A percentile compares a stretch with the other conserved stretches of the same genome.
Conservation (phyloP, 2,329 filamentous ascomycete genomes). For the Trichoderma sp. region DNA sequence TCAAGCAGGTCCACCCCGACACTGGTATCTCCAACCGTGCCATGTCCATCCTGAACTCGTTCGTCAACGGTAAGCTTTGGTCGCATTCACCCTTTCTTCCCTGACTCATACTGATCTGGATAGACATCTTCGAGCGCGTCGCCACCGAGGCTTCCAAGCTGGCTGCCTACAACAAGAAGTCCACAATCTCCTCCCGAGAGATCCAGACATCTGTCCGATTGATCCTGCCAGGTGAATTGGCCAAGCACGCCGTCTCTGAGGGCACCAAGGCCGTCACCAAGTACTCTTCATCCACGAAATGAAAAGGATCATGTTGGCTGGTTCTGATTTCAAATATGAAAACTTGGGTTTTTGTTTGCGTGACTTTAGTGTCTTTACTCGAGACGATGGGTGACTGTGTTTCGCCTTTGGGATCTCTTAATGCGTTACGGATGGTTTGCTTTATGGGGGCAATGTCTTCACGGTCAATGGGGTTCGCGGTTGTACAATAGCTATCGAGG, state of each 20-base stretch:
- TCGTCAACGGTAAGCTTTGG: conserved; percentile 80
- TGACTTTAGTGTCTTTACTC: conserved; percentile 58
- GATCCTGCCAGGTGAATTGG: conserved; percentile 96
- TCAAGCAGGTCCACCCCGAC: conserved; percentile 99
- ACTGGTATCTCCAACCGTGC: conserved; percentile 99
- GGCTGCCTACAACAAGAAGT: conserved; percentile 99
- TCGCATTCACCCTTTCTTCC: not conserved
- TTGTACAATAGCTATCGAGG: conserved; percentile 69
- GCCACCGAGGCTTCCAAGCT: conserved; percentile 98
- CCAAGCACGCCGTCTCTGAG: conserved; percentile 99
- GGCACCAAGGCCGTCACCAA: conserved; percentile 99
- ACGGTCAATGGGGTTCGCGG: conserved; percentile 68
- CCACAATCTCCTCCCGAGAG: conserved; percentile 97
- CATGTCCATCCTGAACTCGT: conserved; percentile 99
- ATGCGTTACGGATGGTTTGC: conserved; percentile 72
- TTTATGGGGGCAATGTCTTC: conserved; percentile 67
- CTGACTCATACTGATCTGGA: not conserved
- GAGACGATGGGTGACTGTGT: conserved; percentile 43
- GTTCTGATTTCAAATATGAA: conserved; percentile 50
- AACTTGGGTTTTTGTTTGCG: conserved; percentile 42
- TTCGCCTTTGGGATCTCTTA: conserved; percentile 55
- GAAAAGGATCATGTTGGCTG: conserved; percentile 57
- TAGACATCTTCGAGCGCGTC: conserved; percentile 98
- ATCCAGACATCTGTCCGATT: conserved; percentile 99
- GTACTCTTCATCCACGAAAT: conserved; percentile 99